Evolutionary conservation across 495 filamentous ascomycete species (phyloP).

Genomic region (Entonaema liquescens): DNA sequence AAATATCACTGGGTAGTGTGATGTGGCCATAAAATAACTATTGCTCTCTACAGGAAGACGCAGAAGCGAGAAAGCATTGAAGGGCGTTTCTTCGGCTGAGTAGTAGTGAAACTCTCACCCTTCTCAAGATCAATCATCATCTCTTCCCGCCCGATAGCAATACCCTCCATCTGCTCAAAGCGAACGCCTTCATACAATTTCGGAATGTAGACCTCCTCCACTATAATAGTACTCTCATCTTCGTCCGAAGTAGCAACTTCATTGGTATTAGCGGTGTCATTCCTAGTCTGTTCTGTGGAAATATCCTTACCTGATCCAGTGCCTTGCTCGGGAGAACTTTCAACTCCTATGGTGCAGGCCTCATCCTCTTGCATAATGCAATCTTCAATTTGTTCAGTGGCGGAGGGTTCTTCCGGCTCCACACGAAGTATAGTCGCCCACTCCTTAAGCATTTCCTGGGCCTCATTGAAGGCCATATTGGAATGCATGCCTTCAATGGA

Average conservation of each 20-base stretch:
- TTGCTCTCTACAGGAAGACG: background rate
- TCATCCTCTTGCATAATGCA: no score
- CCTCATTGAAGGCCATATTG: background rate
- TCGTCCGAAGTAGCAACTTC: background rate
- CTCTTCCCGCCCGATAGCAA: background rate
- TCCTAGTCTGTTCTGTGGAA: background rate
- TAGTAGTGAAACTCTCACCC: background rate
- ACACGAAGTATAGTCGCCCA: background rate
- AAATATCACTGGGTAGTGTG: no score
- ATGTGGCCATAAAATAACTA: background rate
- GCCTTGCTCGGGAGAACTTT: no score
- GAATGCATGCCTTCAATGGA: conserved; percentile 32
- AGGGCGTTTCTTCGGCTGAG: background rate
- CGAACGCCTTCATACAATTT: background rate
- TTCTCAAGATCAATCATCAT: no score
- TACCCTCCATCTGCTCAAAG: background rate
- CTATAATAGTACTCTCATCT: background rate
- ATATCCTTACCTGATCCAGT: background rate
- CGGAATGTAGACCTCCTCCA: background rate
- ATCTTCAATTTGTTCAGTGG: no score
- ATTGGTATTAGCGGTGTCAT: background rate
- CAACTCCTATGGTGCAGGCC: no score
- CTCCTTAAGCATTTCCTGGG: background rate
- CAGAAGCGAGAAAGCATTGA: no score
- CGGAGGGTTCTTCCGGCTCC: no score